phyloP scores from a whole-genome alignment of 108 stramenopile species.

The Fistulifera solaris region DNA sequence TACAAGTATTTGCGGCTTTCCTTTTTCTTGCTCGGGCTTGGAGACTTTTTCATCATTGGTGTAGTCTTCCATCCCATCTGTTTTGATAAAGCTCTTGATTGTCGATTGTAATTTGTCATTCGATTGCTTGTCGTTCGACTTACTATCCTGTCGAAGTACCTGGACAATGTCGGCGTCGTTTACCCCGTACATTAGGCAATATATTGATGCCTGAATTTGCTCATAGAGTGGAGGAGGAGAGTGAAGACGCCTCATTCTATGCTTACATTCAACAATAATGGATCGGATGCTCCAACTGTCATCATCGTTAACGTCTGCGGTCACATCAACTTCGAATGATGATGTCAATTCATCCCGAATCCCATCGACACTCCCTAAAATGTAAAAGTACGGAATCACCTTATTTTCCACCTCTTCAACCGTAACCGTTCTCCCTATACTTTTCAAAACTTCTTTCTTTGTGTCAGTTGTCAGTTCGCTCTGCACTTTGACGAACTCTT shows the following conservation, averaged over 20 bases:
- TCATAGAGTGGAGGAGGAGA: conserved; percentile 67
- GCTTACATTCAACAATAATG: conserved; percentile 77
- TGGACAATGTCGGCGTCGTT: conserved; percentile 68
- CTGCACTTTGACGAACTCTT: no score
- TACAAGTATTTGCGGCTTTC: conserved; percentile 36
- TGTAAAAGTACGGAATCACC: conserved; percentile 19
- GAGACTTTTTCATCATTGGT: neutral
- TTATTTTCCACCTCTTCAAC: neutral
- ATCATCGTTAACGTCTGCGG: conserved; percentile 39
- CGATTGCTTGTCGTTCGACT: neutral
- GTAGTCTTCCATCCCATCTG: neutral
- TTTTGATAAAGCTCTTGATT: neutral
- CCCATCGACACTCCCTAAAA: conserved; percentile 37
- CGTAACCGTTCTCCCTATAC: neutral
- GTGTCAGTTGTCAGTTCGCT: no score
- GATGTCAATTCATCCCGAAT: conserved; percentile 25
- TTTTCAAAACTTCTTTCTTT: no score
- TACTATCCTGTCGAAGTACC: conserved; percentile 33
- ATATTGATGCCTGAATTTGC: conserved; percentile 63
- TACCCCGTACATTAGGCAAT: conserved; percentile 65
- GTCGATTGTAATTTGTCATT: neutral
- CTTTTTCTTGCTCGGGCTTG: neutral
- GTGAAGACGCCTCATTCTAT: conserved; percentile 55
- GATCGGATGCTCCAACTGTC: conserved; percentile 37
- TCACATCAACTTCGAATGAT: conserved; percentile 10